These are phyloP conservation scores for Globomyces pollinis-pini DNA, from an alignment of 192 early-diverging fungal genomes.

Conservation along the genomic window DNA sequence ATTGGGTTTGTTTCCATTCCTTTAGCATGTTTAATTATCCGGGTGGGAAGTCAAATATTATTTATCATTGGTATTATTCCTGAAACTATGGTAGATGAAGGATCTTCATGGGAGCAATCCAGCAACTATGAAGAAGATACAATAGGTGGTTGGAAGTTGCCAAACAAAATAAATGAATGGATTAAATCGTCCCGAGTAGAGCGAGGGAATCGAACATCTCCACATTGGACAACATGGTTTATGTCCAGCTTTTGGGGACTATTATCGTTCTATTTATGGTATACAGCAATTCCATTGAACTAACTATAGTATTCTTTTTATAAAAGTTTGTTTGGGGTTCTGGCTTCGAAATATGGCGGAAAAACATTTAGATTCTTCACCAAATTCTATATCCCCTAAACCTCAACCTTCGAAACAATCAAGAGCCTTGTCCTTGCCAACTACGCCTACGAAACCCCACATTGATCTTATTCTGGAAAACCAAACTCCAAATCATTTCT, in stretches of 20 bases:
- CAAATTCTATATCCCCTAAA: slow-evolving; percentile 18
- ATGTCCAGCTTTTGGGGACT: slow-evolving; percentile 3
- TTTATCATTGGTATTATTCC: slow-evolving; percentile 32
- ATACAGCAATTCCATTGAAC: neutral
- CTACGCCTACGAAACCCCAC: neutral
- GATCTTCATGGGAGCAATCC: slow-evolving; percentile 18
- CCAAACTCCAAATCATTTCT: neutral
- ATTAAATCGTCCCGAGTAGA: neutral
- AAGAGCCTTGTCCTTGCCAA: slow-evolving; percentile 12
- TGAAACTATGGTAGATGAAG: slow-evolving; percentile 5
- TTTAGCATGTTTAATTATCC: slow-evolving; percentile 63
- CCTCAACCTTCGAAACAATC: no score
- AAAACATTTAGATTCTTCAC: slow-evolving; percentile 12
- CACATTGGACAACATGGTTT: slow-evolving; percentile 23
- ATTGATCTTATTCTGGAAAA: slow-evolving; percentile 34
- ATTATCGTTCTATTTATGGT: neutral
- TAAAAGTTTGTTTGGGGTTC: slow-evolving; percentile 4
- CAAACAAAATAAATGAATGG: slow-evolving; percentile 3
- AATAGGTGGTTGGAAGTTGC: slow-evolving; percentile 34
- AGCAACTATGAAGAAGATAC: slow-evolving; percentile 32
- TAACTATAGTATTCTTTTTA: neutral
- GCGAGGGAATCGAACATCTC: slow-evolving; percentile 32
- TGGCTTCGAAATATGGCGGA: neutral
- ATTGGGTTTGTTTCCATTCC: slow-evolving; percentile 79
- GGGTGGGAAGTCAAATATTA: slow-evolving; percentile 42